phyloP scores from a whole-genome alignment of 345 rosid genomes.

The Tarenaya hassleriana region DNA sequence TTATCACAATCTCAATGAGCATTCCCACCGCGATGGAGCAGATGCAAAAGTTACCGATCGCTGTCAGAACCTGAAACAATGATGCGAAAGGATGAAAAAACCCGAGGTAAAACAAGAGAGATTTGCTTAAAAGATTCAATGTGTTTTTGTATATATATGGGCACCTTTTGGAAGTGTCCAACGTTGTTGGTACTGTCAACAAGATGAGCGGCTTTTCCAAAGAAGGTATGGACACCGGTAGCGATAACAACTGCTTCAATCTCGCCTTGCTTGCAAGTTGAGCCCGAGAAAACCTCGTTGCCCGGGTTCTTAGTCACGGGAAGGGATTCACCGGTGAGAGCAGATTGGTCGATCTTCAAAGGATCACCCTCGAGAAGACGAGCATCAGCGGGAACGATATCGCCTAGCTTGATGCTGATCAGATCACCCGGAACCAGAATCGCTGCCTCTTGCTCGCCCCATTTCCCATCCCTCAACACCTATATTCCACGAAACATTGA shows the following conservation, averaged over 20 bases:
- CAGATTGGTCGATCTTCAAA: too few relatives aligned
- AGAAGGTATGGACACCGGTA: slow-evolving; percentile 77
- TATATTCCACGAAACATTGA: too few relatives aligned
- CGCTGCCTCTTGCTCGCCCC: slow-evolving; percentile 61
- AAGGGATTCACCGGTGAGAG: too few relatives aligned
- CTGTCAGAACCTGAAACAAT: slow-evolving; percentile 41
- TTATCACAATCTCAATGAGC: slow-evolving; percentile 44
- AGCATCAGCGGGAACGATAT: slow-evolving; percentile 71
- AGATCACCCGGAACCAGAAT: slow-evolving; percentile 72
- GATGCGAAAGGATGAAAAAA: too few relatives aligned
- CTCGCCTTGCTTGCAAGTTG: slow-evolving; percentile 84
- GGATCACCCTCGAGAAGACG: slow-evolving; percentile 80
- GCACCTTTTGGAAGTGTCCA: slow-evolving; percentile 78
- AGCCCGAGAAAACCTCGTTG: slow-evolving; percentile 60
- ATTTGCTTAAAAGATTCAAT: too few relatives aligned
- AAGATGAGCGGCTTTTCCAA: slow-evolving; percentile 81
- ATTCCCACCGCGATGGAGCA: slow-evolving; percentile 73
- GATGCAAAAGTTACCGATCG: slow-evolving; percentile 82
- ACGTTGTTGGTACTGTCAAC: slow-evolving; percentile 73
- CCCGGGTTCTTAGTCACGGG: slow-evolving; percentile 57
- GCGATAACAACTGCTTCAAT: slow-evolving; percentile 74
- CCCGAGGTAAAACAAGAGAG: too few relatives aligned
- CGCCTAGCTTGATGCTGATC: slow-evolving; percentile 73
- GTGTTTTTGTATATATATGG: too few relatives aligned
- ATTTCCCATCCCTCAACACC: slow-evolving; percentile 59